Percentiles rank a stretch among this genome's conserved stretches.
phyloP scores from a whole-genome alignment of 176 grass and related monocot genomes.

The Eleusine indica region DNA sequence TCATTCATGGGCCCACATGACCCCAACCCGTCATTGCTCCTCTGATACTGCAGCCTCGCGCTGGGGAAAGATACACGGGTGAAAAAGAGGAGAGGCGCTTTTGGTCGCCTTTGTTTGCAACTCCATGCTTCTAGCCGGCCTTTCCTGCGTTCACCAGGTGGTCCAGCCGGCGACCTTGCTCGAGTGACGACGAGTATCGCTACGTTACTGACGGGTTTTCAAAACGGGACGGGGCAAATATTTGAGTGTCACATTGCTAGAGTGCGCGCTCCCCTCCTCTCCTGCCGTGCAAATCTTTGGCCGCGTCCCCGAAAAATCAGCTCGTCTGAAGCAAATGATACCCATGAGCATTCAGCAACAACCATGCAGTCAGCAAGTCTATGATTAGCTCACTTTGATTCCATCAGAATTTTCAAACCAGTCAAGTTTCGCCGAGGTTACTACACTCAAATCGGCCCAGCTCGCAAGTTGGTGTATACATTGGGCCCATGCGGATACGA shows the following conservation, averaged over 20 bases:
- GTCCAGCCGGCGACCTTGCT: slow-evolving; percentile 19
- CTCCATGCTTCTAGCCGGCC: slow-evolving; percentile 29
- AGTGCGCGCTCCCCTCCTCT: background rate
- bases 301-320: slow-evolving; percentile 42
- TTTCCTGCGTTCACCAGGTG: slow-evolving; percentile 15
- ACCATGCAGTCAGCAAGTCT: background rate
- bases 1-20: slow-evolving; percentile 19
- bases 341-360: background rate
- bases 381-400: background rate
- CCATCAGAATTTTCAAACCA: background rate
- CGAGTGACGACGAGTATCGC: background rate
- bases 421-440: too few species aligned
- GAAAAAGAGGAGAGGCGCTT: slow-evolving; percentile 1
- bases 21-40: background rate
- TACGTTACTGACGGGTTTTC: background rate
- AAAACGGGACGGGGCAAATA: slow-evolving; percentile 14
- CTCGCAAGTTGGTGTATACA: slow-evolving; percentile 63
- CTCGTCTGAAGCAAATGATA: slow-evolving; percentile 17
- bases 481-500: slow-evolving; percentile 73
- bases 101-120: slow-evolving; percentile 26
- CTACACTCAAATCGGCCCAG: background rate
- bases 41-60: background rate
- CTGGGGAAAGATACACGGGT: slow-evolving; percentile 7
- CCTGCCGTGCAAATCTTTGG: slow-evolving; percentile 21
- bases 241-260: background rate